Evolutionary conservation across 192 early-diverging fungal species (phyloP).

Genomic region (Backusella westeae): DNA sequence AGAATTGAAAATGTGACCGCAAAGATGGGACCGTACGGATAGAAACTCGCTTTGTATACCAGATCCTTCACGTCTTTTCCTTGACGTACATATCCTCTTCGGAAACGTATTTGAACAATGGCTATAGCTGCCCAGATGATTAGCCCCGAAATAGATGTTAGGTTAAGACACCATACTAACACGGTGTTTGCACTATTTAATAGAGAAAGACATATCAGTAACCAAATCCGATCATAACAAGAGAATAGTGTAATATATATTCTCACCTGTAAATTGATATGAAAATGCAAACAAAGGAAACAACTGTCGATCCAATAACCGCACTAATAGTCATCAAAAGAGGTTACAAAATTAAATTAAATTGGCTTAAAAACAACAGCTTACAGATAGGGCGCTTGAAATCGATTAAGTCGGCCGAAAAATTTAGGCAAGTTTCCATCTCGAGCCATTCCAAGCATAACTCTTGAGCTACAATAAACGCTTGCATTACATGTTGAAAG

Average conservation of each 20-base stretch:
- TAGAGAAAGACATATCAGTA: constrained; percentile 42
- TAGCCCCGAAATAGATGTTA: constrained; percentile 61
- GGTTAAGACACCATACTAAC: not conserved
- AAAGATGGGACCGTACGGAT: constrained; percentile 65
- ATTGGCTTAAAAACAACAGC: not conserved
- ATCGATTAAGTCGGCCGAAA: constrained; percentile 51
- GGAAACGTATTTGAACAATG: constrained; percentile 76
- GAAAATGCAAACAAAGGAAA: constrained; percentile 57
- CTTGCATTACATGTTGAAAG: constrained; percentile 75
- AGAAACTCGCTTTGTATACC: constrained; percentile 64
- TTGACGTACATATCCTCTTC: constrained; percentile 68
- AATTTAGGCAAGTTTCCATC: constrained; percentile 70
- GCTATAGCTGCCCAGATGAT: constrained; percentile 77
- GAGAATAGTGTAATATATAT: too few relatives aligned
- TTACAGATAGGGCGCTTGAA: constrained; percentile 50
- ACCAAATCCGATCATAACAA: too few relatives aligned
- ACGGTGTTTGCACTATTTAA: constrained; percentile 63
- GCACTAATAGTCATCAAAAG: constrained; percentile 35
- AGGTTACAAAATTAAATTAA: too few relatives aligned
- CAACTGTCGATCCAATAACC: constrained; percentile 44
- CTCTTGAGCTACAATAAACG: constrained; percentile 77
- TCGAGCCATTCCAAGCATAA: constrained; percentile 68
- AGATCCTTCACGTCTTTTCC: constrained; percentile 56
- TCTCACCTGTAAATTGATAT: constrained; percentile 36
- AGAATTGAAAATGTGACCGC: constrained; percentile 53